These are phyloP conservation scores for Kwoniella dendrophila DNA, from an alignment of 768 basidiomycete species.

Conservation along the genomic window DNA sequence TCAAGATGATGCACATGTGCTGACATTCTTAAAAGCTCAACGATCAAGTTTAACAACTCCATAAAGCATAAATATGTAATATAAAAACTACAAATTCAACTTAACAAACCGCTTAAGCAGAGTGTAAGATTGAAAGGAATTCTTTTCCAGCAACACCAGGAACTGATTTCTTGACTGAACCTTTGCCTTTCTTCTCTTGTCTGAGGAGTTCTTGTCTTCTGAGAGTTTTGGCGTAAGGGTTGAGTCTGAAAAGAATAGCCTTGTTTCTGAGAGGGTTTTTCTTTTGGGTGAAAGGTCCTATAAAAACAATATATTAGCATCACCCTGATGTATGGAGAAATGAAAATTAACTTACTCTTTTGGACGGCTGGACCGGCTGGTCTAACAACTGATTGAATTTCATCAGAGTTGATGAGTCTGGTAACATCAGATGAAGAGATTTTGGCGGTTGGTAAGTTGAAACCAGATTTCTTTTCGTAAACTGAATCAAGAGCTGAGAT, in stretches of 20 bases:
- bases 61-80: constrained; percentile 16
- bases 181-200: constrained; percentile 51
- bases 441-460: constrained; percentile 90
- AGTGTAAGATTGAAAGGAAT: constrained; percentile 81
- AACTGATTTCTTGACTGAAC: constrained; percentile 65
- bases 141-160: constrained; percentile 71
- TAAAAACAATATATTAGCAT: background rate
- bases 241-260: constrained; percentile 91
- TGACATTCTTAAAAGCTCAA: background rate
- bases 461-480: constrained; percentile 72
- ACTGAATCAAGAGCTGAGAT: constrained; percentile 90
- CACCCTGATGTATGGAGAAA: background rate
- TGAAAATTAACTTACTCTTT: constrained; percentile 64
- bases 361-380: constrained; percentile 79
- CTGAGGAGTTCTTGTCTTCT: constrained; percentile 75
- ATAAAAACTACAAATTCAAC: constrained; percentile 20
- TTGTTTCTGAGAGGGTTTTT: constrained; percentile 98
- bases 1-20: constrained; percentile 1
- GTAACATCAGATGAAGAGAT: constrained; percentile 96
- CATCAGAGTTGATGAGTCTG: constrained; percentile 94
- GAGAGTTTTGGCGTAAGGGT: constrained; percentile 95
- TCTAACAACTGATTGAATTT: constrained; percentile 95
- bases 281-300: constrained; percentile 89
- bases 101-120: constrained; percentile 64
- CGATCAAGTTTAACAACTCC: constrained; percentile 4